These are phyloP conservation scores for Aspergillus affinis DNA, from an alignment of 495 filamentous ascomycete species.

Conservation along the genomic window DNA sequence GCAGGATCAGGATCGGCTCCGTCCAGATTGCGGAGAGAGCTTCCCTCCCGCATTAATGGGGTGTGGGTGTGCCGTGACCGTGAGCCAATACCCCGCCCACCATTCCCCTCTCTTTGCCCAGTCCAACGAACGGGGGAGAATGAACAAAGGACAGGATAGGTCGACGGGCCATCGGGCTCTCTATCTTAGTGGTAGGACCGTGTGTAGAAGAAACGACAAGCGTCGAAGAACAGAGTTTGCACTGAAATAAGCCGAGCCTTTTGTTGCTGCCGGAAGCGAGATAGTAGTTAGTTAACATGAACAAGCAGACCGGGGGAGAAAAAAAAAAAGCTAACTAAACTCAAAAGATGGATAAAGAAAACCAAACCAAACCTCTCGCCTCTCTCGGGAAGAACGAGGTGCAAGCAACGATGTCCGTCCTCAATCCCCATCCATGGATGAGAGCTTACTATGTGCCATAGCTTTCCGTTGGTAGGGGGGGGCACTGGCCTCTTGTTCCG, in stretches of 20 bases:
- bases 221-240: not conserved
- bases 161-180: no score
- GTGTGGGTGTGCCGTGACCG: not conserved
- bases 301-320: not conserved
- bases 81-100: not conserved
- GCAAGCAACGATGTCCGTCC: no score
- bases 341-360: not conserved
- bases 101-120: not conserved
- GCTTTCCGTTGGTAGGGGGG: not conserved
- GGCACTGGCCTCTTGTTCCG: constrained; percentile 10
- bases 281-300: no score
- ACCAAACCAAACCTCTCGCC: no score
- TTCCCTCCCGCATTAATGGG: constrained; percentile 11
- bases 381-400: no score
- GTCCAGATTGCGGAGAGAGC: constrained; percentile 28
- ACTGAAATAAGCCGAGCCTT: not conserved
- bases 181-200: not conserved
- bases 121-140: not conserved
- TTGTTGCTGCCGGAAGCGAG: not conserved
- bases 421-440: constrained; percentile 12
- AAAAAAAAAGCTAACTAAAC: not conserved
- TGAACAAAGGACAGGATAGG: no score
- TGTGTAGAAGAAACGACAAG: no score
- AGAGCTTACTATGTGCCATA: not conserved
- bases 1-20: constrained; percentile 24